These are phyloP conservation scores for Carpinus fangiana DNA, from an alignment of 306 rosid genomes.

Conservation along the genomic window DNA sequence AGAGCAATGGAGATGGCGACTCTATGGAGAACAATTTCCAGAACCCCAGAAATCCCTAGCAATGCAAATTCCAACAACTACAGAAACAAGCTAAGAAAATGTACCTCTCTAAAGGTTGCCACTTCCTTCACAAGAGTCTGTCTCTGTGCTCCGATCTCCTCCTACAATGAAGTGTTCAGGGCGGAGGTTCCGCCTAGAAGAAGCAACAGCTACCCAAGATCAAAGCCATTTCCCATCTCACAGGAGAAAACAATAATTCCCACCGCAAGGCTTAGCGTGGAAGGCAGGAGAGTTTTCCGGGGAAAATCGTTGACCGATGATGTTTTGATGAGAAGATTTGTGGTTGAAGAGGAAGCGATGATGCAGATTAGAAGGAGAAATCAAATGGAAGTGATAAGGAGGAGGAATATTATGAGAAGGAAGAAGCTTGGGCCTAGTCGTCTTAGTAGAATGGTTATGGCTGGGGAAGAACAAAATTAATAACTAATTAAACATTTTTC, in stretches of 20 bases:
- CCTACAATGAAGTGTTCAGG: slow-evolving; percentile 74
- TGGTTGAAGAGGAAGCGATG: slow-evolving; percentile 93
- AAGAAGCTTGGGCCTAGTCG: slow-evolving; percentile 87
- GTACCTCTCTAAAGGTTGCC: slow-evolving; percentile 76
- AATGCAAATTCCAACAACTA: slow-evolving; percentile 1
- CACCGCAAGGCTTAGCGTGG: slow-evolving; percentile 60
- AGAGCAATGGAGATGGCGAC: slow-evolving; percentile 68
- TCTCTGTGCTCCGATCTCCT: slow-evolving; percentile 88
- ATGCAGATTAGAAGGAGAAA: slow-evolving; percentile 86
- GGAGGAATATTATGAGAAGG: slow-evolving; percentile 61
- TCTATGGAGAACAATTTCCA: slow-evolving; percentile 59
- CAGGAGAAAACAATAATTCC: slow-evolving; percentile 31
- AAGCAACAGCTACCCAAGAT: slow-evolving; percentile 85
- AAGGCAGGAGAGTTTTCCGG: slow-evolving; percentile 70
- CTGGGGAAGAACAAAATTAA: slow-evolving; percentile 29
- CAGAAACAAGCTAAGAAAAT: slow-evolving; percentile 67
- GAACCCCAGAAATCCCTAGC: slow-evolving; percentile 40
- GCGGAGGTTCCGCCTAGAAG: slow-evolving; percentile 80
- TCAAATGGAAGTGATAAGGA: slow-evolving; percentile 84
- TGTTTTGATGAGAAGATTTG: slow-evolving; percentile 90
- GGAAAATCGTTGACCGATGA: slow-evolving; percentile 92
- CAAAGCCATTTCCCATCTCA: slow-evolving; percentile 48
- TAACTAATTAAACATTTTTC: neutral
- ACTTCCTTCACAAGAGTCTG: slow-evolving; percentile 85
- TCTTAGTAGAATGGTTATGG: slow-evolving; percentile 77